Evolutionary conservation across 441 rosid species (phyloP).

Genomic region (Melastoma candidum): DNA sequence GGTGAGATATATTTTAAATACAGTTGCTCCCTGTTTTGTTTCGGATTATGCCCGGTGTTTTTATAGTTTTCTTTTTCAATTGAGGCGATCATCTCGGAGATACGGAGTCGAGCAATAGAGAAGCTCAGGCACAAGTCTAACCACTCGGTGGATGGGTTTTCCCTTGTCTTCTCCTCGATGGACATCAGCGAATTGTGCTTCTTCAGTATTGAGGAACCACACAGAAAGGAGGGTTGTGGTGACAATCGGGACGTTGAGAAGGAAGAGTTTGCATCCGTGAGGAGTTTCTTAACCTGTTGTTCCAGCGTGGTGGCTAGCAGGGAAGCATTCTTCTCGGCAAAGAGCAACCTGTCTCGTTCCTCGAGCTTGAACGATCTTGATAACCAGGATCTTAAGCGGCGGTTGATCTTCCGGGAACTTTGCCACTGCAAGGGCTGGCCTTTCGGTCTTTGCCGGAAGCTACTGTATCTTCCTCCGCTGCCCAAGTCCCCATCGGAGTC

Average conservation of each 20-base stretch:
- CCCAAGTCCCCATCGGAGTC: slow-evolving; percentile 90
- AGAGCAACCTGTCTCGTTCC: slow-evolving; percentile 44
- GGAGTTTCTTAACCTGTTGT: slow-evolving; percentile 60
- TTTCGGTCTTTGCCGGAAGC: slow-evolving; percentile 72
- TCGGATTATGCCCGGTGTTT: not conserved
- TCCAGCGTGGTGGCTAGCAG: slow-evolving; percentile 36
- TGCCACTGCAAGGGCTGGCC: slow-evolving; percentile 89
- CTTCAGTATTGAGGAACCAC: slow-evolving; percentile 18
- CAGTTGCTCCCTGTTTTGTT: too few species aligned
- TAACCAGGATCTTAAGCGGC: slow-evolving; percentile 25
- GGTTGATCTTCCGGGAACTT: slow-evolving; percentile 49
- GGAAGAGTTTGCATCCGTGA: slow-evolving; percentile 51
- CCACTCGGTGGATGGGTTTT: slow-evolving; percentile 31
- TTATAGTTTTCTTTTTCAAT: not conserved
- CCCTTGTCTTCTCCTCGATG: slow-evolving; percentile 43
- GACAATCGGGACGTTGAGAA: slow-evolving; percentile 18
- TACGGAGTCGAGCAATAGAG: slow-evolving; percentile 11
- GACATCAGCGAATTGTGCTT: slow-evolving; percentile 1
- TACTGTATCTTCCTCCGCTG: slow-evolving; percentile 64
- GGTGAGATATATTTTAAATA: too few species aligned
- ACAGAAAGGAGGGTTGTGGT: not conserved
- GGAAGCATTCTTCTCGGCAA: slow-evolving; percentile 48
- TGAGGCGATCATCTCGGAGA: slow-evolving; percentile 4
- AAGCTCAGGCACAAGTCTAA: slow-evolving; percentile 9
- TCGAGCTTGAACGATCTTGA: slow-evolving; percentile 45